These are phyloP conservation scores for Clitopilus hobsonii DNA, from an alignment of 768 basidiomycete genomes.

Conservation along the genomic window DNA sequence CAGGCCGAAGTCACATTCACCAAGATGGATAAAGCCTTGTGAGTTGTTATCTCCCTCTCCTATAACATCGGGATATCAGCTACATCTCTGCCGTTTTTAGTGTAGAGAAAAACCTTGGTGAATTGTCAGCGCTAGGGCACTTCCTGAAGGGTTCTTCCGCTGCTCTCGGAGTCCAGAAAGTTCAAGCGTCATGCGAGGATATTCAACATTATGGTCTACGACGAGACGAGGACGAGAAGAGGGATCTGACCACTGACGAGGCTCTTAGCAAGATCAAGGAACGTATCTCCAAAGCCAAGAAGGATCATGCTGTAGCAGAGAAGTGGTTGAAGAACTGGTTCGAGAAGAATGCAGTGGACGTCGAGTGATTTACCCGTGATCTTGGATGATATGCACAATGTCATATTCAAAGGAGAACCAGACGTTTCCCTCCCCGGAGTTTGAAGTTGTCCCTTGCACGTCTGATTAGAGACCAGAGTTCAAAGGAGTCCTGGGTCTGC, in stretches of 20 bases:
- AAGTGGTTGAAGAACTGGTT: constrained; percentile 55
- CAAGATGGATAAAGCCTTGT: constrained; percentile 79
- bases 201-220: constrained; percentile 85
- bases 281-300: constrained; percentile 55
- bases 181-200: constrained; percentile 82
- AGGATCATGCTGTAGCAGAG: constrained; percentile 68
- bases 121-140: constrained; percentile 78
- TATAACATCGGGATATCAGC: background rate
- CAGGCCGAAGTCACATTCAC: constrained; percentile 77
- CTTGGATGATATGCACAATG: no score
- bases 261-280: constrained; percentile 55
- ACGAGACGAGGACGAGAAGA: constrained; percentile 49
- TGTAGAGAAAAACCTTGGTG: constrained; percentile 48
- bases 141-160: constrained; percentile 98
- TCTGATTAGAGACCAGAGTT: background rate
- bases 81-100: constrained; percentile 27
- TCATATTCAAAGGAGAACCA: no score
- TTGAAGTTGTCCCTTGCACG: background rate
- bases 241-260: constrained; percentile 37
- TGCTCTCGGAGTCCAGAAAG: constrained; percentile 78
- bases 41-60: constrained; percentile 27
- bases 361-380: no score
- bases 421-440: no score
- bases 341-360: constrained; percentile 7
- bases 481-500: no score